phyloP scores from a whole-genome alignment of 164 flowering plant species.

The Dillenia turbinata region DNA sequence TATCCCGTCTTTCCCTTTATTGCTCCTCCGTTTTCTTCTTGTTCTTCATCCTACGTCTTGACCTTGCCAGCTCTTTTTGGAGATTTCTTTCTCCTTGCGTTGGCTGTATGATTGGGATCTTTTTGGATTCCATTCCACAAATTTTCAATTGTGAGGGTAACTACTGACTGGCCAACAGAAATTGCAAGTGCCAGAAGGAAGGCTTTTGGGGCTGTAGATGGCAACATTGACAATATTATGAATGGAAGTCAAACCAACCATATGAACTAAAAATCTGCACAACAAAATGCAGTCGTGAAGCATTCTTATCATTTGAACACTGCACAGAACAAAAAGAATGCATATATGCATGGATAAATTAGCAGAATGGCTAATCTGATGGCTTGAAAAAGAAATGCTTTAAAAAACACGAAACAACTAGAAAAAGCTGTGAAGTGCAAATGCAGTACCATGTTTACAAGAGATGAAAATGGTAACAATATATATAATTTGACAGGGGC shows the following conservation, averaged over 20 bases:
- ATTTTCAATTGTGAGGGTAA: constrained; percentile 52
- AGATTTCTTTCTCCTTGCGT: constrained; percentile 30
- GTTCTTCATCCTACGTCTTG: constrained; percentile 19
- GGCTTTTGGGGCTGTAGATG: constrained; percentile 69
- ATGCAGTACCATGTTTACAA: too few relatives aligned
- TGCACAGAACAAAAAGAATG: too few relatives aligned
- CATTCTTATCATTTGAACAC: not conserved
- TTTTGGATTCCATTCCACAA: constrained; percentile 27
- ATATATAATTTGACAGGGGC: too few relatives aligned
- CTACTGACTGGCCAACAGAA: constrained; percentile 55
- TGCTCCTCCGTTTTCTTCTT: constrained; percentile 3
- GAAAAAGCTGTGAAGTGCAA: too few relatives aligned
- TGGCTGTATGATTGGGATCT: constrained; percentile 33
- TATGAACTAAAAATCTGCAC: constrained; percentile 67
- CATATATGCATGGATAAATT: too few relatives aligned
- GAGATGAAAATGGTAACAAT: too few relatives aligned
- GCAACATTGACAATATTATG: constrained; percentile 44
- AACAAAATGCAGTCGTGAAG: not conserved
- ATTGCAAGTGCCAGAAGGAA: constrained; percentile 67
- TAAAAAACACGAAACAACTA: too few relatives aligned
- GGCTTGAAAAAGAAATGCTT: too few relatives aligned
- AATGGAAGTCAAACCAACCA: constrained; percentile 78
- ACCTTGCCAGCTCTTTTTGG: constrained; percentile 10
- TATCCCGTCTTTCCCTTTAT: constrained; percentile 27
- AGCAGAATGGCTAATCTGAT: too few relatives aligned